A percentile compares a stretch with the other conserved stretches of the same genome.
Evolutionary conservation across 1,139 yeast species (phyloP).

Genomic region (Meyerozyma smithsonii): DNA sequence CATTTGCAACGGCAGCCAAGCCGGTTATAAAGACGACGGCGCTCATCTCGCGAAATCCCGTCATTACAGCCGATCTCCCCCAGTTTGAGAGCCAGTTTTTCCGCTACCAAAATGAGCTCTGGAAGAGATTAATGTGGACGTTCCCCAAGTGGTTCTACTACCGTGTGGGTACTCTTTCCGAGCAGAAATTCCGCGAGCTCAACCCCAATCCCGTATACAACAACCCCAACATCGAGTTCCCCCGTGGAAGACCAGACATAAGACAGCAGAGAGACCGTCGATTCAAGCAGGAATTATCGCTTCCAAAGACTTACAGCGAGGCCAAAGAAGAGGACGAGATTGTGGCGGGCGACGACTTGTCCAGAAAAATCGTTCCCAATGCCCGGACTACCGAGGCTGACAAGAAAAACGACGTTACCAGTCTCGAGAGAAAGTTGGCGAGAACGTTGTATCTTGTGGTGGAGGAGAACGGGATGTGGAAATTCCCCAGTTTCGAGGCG

Average conservation of each 20-base stretch:
- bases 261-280: slow-evolving; percentile 88
- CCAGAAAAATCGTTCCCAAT: slow-evolving; percentile 67
- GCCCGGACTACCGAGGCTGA: slow-evolving; percentile 80
- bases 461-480: slow-evolving; percentile 56
- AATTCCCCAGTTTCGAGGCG: slow-evolving; percentile 61
- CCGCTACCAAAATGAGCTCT: slow-evolving; percentile 79
- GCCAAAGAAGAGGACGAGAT: slow-evolving; percentile 27
- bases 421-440: slow-evolving; percentile 75
- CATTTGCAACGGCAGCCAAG: not conserved
- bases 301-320: slow-evolving; percentile 56
- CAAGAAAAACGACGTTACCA: slow-evolving; percentile 48
- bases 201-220: slow-evolving; percentile 72
- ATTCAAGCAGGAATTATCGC: slow-evolving; percentile 64
- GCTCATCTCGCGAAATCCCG: slow-evolving; percentile 75
- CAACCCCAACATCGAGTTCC: slow-evolving; percentile 72
- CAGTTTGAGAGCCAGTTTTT: slow-evolving; percentile 74
- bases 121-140: slow-evolving; percentile 94
- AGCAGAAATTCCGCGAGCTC: slow-evolving; percentile 70
- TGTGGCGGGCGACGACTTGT: slow-evolving; percentile 43
- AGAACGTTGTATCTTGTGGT: slow-evolving; percentile 76
- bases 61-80: slow-evolving; percentile 72
- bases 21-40: slow-evolving; percentile 33
- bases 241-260: slow-evolving; percentile 81
- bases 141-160: slow-evolving; percentile 93
- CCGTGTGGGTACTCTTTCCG: slow-evolving; percentile 85